Evolutionary conservation across 176 grass and related monocot genomes (phyloP).

Genomic region (Alloteropsis semialata): DNA sequence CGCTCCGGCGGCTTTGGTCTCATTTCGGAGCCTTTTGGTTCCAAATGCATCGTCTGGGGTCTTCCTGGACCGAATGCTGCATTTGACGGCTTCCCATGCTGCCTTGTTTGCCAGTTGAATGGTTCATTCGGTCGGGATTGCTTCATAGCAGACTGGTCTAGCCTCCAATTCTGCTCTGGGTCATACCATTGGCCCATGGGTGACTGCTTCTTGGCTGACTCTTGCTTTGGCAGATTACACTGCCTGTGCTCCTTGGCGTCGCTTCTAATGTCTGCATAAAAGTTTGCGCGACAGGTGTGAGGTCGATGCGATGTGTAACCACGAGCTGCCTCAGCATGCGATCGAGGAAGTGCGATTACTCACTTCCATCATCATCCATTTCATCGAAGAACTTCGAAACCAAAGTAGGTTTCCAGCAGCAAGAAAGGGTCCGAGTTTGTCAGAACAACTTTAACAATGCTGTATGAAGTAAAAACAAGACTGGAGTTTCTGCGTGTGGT

Average conservation of each 20-base stretch:
- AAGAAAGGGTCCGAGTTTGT: conserved; percentile 30
- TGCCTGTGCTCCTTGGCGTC: conserved; percentile 1
- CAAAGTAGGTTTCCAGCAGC: conserved; percentile 18
- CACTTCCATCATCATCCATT: conserved; percentile 82
- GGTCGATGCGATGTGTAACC: background rate
- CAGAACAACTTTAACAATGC: conserved; percentile 3
- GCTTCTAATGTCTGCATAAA: conserved; percentile 36
- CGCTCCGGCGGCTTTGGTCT: background rate
- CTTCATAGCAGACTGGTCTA: conserved; percentile 32
- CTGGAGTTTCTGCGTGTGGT: background rate
- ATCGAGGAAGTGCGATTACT: conserved; percentile 34
- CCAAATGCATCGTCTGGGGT: conserved; percentile 24
- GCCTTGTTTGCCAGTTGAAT: conserved; percentile 13
- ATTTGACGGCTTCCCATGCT: conserved; percentile 24
- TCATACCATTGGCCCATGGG: conserved; percentile 22
- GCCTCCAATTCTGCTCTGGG: conserved; percentile 44
- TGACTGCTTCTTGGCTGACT: conserved; percentile 12
- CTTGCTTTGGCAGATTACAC: conserved; percentile 14
- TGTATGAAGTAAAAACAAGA: background rate
- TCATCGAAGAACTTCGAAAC: conserved; percentile 64
- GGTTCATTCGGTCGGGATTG: conserved; percentile 18
- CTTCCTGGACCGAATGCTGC: conserved; percentile 33
- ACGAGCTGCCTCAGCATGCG: background rate
- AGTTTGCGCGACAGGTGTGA: background rate
- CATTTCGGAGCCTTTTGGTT: background rate